Base-by-base conservation (phyloP, 192 early-diverging fungal species). In the Diversispora epigaea region DNA sequence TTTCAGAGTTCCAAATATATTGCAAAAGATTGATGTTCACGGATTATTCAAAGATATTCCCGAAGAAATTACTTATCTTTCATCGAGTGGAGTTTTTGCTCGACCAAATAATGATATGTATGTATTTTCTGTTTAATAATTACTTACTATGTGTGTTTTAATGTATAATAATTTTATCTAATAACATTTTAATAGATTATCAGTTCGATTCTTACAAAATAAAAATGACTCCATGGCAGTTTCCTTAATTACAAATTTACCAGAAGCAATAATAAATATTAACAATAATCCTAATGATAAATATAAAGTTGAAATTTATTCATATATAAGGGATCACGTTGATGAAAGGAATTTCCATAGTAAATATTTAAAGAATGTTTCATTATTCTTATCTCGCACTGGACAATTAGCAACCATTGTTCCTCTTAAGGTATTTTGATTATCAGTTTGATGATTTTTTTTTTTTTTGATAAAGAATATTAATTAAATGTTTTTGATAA, bases 361-460 rank as follows among this genome's bases (percentile, higher is more conserved):
- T 55, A 79, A 83, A 9, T 84, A 86, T 52, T 60, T 87, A 32
- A 81, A 82, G 55, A 87, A 79, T 60, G 25, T 82, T 15, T 81
- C 83, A 5, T 9, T 83, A 12, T 85, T 80, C 44, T 70, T 89
- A 57, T 58, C 63, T 43, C 73, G 74, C 39, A 82, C 88, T 6
- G 72, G 76, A 5, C 87, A 89, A 75, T 82, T 88, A 69, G 88
- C 83, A 41, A 80, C 81, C 58, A 75, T 86, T 15, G 80, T 84
- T 57, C 84, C 84, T 41, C 77, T 80, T 15, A 82, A 85, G 22
- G 84, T 85, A 40, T 45, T 19, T 19, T 62, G 17, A 73, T 47
- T 10, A n/a, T 63, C 54, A 40, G 54, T 40, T 49, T 70, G 4
- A 19, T n/a, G 40, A 39, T 49, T 11, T 49, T n/a, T 58, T 7